Evolutionary conservation across 2,329 filamentous ascomycete species (phyloP), one percentile per base, ranked within the genome.

Genomic region (Aspergillus texensis): DNA sequence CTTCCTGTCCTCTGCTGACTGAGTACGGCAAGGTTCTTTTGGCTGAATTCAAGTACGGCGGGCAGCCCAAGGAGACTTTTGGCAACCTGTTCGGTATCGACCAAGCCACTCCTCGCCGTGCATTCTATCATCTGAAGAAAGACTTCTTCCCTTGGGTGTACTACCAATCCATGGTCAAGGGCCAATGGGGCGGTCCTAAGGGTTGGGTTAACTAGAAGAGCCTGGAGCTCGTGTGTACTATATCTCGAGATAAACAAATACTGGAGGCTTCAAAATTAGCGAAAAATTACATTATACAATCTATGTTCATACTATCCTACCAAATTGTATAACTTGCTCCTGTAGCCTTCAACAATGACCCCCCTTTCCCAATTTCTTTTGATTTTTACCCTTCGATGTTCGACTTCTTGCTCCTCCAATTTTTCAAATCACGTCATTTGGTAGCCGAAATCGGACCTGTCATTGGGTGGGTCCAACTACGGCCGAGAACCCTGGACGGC

Each of bases 111-210:
- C 87, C 87, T 2, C 81, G 86, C 4, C 81, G 83, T 4, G 78
- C 83, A 0, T 89, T 89, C 70, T 89, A 87, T 67, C 79, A 88
- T 68, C 68, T 89, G 52, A 89, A 89, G 80, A 89, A 87, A 77
- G 83, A 89, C 70, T 89, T 89, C 69, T 89, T 89, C 75, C 87
- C 87, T 0, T 89, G 87, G 87, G 87, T 89, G 3, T 89, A 89
- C 75, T 83, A 81, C 59, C 82, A 85, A 43, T 82, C 80, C 43
- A 84, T 88, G 82, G 82, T 89, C 8, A 88, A 86, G 76, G 87
- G 87, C 6, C 85, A 80, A 9, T 89, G 87, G 87, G 86, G 79
- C 26, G 87, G 87, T 6, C 85, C 86, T 0, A 86, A 84, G 72
- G 86, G 86, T 0, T 87, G 77, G 77, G 9, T 62, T 19, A 61